phyloP scores from a whole-genome alignment of 2,329 filamentous ascomycete species.

The Cercospora janseana region DNA sequence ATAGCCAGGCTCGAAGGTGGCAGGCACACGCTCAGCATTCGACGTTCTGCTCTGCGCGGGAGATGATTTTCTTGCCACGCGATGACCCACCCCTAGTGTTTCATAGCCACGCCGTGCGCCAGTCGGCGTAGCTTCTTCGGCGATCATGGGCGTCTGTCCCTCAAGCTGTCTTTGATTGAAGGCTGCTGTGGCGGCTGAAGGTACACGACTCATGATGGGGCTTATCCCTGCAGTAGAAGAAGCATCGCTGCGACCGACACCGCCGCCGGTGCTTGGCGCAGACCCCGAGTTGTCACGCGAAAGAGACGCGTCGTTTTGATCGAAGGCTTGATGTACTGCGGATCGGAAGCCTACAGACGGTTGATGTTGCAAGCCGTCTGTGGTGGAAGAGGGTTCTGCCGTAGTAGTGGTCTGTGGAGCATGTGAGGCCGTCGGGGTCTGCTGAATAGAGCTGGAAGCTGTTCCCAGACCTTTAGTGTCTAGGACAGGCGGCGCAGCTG shows the following conservation, averaged over 20 bases:
- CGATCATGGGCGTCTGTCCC: conserved; percentile 53
- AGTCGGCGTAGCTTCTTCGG: conserved; percentile 49
- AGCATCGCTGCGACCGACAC: conserved; percentile 54
- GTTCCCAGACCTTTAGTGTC: conserved; percentile 13
- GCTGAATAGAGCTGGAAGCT: conserved; percentile 24
- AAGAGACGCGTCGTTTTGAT: conserved; percentile 55
- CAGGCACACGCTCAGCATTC: conserved; percentile 37
- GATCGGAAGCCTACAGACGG: conserved; percentile 48
- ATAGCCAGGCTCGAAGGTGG: conserved; percentile 52
- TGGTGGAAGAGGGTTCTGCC: no score
- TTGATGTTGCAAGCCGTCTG: conserved; percentile 50
- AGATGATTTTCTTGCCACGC: conserved; percentile 39
- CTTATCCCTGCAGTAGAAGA: conserved; percentile 63
- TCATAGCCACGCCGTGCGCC: conserved; percentile 39
- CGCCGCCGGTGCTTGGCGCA: conserved; percentile 22
- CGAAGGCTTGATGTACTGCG: conserved; percentile 65
- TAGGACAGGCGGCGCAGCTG: conserved; percentile 4
- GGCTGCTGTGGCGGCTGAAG: conserved; percentile 43
- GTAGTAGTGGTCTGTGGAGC: no score
- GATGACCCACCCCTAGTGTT: conserved; percentile 34
- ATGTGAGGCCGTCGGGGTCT: conserved; percentile 20
- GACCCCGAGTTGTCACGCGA: conserved; percentile 45
- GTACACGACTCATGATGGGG: conserved; percentile 62
- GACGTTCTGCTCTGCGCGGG: conserved; percentile 43
- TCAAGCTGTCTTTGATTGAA: conserved; percentile 39